phyloP scores from a whole-genome alignment of 2,329 filamentous ascomycete species.

The Fusarium dlaminii region DNA sequence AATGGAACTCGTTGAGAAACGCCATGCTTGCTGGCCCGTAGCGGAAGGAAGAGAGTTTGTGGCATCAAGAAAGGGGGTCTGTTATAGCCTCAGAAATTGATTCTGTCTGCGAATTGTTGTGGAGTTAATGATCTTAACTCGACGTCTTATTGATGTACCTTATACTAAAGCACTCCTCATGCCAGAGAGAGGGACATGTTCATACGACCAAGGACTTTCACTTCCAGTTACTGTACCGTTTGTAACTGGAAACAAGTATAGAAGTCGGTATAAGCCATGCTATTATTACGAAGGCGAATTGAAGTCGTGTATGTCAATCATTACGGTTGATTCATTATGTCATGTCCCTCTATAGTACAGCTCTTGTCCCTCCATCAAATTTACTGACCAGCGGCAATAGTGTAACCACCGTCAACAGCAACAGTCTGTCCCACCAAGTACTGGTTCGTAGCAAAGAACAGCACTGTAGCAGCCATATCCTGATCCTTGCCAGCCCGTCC shows the following conservation, averaged over 20 bases:
- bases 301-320: background rate
- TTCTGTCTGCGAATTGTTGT: fast-evolving
- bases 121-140: too few relatives aligned
- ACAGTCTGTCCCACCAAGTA: slow-evolving; percentile 56
- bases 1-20: too few relatives aligned
- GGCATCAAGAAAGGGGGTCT: too few relatives aligned
- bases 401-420: slow-evolving; percentile 57
- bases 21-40: too few relatives aligned
- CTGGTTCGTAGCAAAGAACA: slow-evolving; percentile 61
- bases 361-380: background rate
- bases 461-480: slow-evolving; percentile 74
- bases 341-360: background rate
- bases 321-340: background rate
- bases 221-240: background rate
- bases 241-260: too few relatives aligned
- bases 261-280: too few relatives aligned
- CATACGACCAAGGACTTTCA: too few relatives aligned
- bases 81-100: too few relatives aligned
- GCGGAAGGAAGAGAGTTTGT: too few relatives aligned
- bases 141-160: background rate
- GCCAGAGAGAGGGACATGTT: background rate
- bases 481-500: slow-evolving; percentile 73
- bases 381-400: slow-evolving; percentile 47
- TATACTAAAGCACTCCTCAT: background rate
- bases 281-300: fast-evolving